These are phyloP conservation scores for Forsythia suspensa DNA, from an alignment of 257 asterid species.

Conservation along the genomic window DNA sequence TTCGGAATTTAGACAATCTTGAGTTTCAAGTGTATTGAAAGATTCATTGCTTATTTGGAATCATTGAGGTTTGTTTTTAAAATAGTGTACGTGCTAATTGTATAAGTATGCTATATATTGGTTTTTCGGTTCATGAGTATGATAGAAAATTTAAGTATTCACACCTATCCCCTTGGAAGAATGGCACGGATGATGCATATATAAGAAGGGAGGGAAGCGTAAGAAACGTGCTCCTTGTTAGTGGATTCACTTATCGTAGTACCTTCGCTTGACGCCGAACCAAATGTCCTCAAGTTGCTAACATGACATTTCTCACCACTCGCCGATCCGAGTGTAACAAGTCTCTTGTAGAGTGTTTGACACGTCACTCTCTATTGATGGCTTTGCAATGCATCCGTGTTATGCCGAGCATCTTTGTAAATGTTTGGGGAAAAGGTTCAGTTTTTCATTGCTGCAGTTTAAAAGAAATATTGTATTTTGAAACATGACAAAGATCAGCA, in stretches of 20 bases:
- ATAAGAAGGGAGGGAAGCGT: not conserved
- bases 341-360: not conserved
- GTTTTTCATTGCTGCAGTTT: not conserved
- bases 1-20: no score
- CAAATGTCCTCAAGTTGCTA: not conserved
- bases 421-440: not conserved
- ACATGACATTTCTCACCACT: not conserved
- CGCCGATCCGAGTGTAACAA: not conserved
- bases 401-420: not conserved
- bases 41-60: not conserved
- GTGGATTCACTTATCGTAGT: not conserved
- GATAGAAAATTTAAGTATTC: not conserved
- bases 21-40: not conserved
- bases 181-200: not conserved
- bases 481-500: not conserved
- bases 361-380: not conserved
- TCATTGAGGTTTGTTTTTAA: not conserved
- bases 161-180: not conserved
- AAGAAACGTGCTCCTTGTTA: not conserved
- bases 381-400: not conserved
- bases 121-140: not conserved
- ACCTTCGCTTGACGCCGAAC: not conserved
- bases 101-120: not conserved
- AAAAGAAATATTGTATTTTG: not conserved
- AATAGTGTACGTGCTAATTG: not conserved